Conservation (phyloP, 257 asterid species). For the Lithospermum erythrorhizon region DNA sequence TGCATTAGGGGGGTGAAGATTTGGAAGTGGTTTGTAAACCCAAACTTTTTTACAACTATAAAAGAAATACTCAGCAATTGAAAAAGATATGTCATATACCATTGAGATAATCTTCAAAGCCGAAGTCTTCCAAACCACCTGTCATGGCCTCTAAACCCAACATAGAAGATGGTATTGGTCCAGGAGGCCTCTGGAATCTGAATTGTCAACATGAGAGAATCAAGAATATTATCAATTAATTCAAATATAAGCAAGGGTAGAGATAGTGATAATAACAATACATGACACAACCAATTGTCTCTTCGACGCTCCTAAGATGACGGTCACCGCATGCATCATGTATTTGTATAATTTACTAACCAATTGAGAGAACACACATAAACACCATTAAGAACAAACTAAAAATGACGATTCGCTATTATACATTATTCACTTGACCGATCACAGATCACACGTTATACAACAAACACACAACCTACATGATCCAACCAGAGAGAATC, state of each 20-base stretch:
- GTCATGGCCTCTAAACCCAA: slow-evolving; percentile 75
- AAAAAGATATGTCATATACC: slow-evolving; percentile 28
- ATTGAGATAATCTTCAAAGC: slow-evolving; percentile 72
- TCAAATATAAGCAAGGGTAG: neutral
- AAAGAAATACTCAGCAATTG: neutral
- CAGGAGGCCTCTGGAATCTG: slow-evolving; percentile 89
- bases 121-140: slow-evolving; percentile 65
- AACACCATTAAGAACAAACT: neutral
- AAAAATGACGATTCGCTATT: too few relatives aligned
- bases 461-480: too few relatives aligned
- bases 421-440: neutral
- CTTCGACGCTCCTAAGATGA: neutral
- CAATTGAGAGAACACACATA: neutral
- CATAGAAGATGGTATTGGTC: slow-evolving; percentile 76
- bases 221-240: too few relatives aligned
- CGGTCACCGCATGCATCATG: neutral
- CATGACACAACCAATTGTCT: neutral
- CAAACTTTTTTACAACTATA: neutral
- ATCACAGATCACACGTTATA: neutral
- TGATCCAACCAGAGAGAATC: too few relatives aligned
- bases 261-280: too few relatives aligned
- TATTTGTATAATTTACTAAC: neutral
- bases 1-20: neutral
- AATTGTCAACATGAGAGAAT: slow-evolving; percentile 7
- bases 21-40: neutral